A percentile compares a stretch with the other conserved stretches of the same genome.
Conservation (phyloP, 495 filamentous ascomycete genomes). For the Talaromyces wortmannii region DNA sequence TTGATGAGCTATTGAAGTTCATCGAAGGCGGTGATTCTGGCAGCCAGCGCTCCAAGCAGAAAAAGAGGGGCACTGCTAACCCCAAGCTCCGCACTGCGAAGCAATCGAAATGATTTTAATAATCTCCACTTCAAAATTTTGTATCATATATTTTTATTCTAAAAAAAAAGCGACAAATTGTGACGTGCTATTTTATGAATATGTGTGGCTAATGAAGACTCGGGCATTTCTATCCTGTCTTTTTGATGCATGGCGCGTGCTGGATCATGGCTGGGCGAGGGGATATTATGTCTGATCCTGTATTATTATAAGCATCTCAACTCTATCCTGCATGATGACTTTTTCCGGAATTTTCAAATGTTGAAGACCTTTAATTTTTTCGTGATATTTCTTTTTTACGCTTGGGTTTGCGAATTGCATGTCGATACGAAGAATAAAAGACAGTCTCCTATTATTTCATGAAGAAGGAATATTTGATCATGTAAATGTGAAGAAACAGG, state of each 20-base stretch:
- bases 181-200: neutral
- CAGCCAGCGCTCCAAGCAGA: constrained; percentile 46
- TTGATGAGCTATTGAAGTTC: constrained; percentile 82
- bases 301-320: constrained; percentile 5
- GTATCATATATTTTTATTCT: neutral
- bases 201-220: neutral
- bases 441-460: too few relatives aligned
- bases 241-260: constrained; percentile 5
- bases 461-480: too few relatives aligned
- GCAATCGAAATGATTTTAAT: constrained; percentile 19
- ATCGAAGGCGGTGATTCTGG: constrained; percentile 68
- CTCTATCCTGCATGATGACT: neutral
- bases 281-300: constrained; percentile 1
- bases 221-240: neutral
- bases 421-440: too few relatives aligned
- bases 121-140: neutral
- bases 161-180: neutral
- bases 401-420: too few relatives aligned
- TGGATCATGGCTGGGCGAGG: constrained; percentile 1
- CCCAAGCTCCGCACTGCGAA: constrained; percentile 58
- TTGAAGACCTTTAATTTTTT: too few relatives aligned
- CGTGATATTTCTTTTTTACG: neutral
- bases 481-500: too few relatives aligned
- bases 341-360: too few relatives aligned
- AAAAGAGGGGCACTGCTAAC: constrained; percentile 64